phyloP scores from a whole-genome alignment of 768 basidiomycete genomes.

The Amylocystis lapponica region DNA sequence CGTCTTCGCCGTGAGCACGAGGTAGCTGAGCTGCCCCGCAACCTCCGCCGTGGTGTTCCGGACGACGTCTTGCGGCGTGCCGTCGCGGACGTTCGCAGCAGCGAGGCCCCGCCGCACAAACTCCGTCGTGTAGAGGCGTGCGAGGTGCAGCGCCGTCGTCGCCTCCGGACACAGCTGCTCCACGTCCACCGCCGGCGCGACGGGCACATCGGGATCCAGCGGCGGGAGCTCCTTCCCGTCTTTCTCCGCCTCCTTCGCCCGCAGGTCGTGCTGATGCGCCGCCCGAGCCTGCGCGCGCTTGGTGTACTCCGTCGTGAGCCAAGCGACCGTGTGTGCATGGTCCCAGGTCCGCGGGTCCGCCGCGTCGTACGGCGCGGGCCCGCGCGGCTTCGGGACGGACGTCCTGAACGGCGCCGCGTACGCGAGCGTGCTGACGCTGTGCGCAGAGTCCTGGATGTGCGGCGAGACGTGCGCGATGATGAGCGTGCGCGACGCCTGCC shows the following conservation, averaged over 20 bases:
- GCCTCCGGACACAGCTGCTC: slow-evolving; percentile 25
- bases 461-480: slow-evolving; percentile 34
- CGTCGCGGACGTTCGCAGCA: slow-evolving; percentile 12
- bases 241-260: slow-evolving; percentile 6
- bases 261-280: not conserved
- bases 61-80: slow-evolving; percentile 12
- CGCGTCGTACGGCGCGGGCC: slow-evolving; percentile 27
- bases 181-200: slow-evolving; percentile 21
- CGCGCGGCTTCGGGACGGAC: slow-evolving; percentile 22
- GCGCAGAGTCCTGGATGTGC: slow-evolving; percentile 29
- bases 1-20: slow-evolving; percentile 28
- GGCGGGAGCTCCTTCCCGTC: slow-evolving; percentile 7
- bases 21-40: slow-evolving; percentile 21
- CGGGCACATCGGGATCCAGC: slow-evolving; percentile 1
- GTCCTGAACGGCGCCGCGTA: slow-evolving; percentile 32
- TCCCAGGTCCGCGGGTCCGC: slow-evolving; percentile 31
- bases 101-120: slow-evolving; percentile 25
- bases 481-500: slow-evolving; percentile 24
- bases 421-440: slow-evolving; percentile 28
- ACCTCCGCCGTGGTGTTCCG: slow-evolving; percentile 19
- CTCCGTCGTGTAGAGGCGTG: slow-evolving; percentile 24
- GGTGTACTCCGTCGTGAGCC: slow-evolving; percentile 24
- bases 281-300: slow-evolving; percentile 4
- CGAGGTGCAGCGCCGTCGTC: slow-evolving; percentile 24
- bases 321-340: slow-evolving; percentile 22